Evolutionary conservation across 768 basidiomycete genomes (phyloP).

Genomic region (Pleurotus platypus): DNA sequence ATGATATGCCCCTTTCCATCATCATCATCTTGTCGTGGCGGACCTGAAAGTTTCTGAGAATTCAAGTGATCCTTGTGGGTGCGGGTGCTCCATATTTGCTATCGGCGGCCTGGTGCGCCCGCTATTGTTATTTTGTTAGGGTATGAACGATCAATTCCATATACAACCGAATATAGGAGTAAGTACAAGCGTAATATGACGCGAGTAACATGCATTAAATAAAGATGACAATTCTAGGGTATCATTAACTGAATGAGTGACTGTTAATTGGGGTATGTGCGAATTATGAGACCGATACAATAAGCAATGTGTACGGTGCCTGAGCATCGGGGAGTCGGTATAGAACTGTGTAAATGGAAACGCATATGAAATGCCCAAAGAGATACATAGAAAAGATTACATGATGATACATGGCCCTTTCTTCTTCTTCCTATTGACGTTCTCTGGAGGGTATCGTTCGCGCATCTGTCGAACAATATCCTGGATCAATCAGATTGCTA

Average conservation of each 20-base stretch:
- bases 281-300: conserved; percentile 5
- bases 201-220: not conserved
- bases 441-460: conserved; percentile 51
- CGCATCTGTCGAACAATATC: conserved; percentile 77
- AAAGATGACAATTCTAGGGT: conserved; percentile 4
- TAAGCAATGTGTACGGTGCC: not conserved
- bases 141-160: not conserved
- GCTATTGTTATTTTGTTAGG: not conserved
- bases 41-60: no score
- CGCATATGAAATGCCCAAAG: not conserved
- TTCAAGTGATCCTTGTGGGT: no score
- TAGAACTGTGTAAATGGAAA: not conserved
- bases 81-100: no score
- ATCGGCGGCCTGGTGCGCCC: no score
- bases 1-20: no score
- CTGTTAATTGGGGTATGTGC: conserved; percentile 4
- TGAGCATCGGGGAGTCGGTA: not conserved
- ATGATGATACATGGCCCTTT: conserved; percentile 36
- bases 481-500: conserved; percentile 1
- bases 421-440: conserved; percentile 31
- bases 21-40: no score
- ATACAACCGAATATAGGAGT: not conserved
- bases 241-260: conserved; percentile 6
- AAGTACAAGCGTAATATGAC: no score
- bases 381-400: conserved; percentile 19